phyloP scores from a whole-genome alignment of 2,329 filamentous ascomycete genomes.

The Xylaria digitata region DNA sequence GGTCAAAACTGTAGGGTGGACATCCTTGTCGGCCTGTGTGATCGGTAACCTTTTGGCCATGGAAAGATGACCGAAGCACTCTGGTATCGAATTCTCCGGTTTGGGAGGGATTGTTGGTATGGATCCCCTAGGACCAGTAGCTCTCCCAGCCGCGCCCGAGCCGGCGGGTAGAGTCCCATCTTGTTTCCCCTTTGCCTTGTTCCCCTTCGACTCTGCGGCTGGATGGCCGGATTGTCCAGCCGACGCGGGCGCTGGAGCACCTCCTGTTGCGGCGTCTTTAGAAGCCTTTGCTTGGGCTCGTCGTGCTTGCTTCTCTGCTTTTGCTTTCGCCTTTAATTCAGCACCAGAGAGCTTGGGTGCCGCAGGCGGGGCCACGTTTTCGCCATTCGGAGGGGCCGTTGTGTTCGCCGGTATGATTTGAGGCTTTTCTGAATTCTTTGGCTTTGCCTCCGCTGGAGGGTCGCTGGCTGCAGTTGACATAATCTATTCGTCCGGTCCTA shows the following conservation, averaged over 20 bases:
- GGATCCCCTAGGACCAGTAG: constrained; percentile 50
- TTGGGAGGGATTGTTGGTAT: constrained; percentile 57
- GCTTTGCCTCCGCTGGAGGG: constrained; percentile 38
- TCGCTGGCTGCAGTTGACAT: constrained; percentile 41
- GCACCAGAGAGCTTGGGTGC: constrained; percentile 73
- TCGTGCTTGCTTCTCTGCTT: constrained; percentile 90
- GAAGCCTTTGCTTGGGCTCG: constrained; percentile 76
- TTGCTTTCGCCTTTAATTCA: constrained; percentile 87
- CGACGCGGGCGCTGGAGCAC: constrained; percentile 48
- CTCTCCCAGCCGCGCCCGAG: constrained; percentile 46
- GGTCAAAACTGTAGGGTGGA: constrained; percentile 86
- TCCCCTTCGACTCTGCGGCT: constrained; percentile 57
- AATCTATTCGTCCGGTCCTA: background rate
- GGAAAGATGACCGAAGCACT: constrained; percentile 84
- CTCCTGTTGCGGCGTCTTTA: constrained; percentile 58
- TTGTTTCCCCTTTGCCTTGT: constrained; percentile 61
- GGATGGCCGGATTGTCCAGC: constrained; percentile 54
- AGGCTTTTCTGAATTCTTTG: constrained; percentile 35
- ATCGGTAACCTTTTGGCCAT: constrained; percentile 69
- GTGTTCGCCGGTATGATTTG: constrained; percentile 32
- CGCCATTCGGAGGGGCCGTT: constrained; percentile 36
- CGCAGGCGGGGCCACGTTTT: constrained; percentile 46
- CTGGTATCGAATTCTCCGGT: constrained; percentile 74
- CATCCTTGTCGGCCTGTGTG: constrained; percentile 74
- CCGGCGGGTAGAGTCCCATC: constrained; percentile 53